These are phyloP conservation scores for Brettanomyces anomalus DNA, from an alignment of 805 yeast genomes.

Conservation along the genomic window DNA sequence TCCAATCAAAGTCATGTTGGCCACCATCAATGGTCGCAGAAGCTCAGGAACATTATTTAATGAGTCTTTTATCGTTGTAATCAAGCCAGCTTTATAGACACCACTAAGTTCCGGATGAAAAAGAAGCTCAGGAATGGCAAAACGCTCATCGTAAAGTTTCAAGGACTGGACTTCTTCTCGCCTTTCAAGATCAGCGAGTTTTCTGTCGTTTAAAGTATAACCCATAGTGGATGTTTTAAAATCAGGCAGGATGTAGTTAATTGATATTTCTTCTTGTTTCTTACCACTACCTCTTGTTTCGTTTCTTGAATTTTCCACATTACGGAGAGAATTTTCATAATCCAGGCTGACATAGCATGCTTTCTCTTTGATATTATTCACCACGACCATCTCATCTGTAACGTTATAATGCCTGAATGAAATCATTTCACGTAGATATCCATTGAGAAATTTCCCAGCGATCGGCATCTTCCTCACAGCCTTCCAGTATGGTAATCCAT, in stretches of 20 bases:
- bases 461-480: constrained; percentile 74
- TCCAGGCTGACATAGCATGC: constrained; percentile 61
- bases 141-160: constrained; percentile 72
- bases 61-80: constrained; percentile 60
- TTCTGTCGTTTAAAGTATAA: constrained; percentile 25
- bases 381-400: constrained; percentile 78
- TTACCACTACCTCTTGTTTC: constrained; percentile 6
- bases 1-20: constrained; percentile 75
- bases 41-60: constrained; percentile 66
- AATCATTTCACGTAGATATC: constrained; percentile 72
- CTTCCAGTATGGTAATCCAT: constrained; percentile 67
- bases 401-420: constrained; percentile 91
- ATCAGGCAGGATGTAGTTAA: constrained; percentile 82
- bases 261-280: constrained; percentile 27
- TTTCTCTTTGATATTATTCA: constrained; percentile 78
- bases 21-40: constrained; percentile 61
- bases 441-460: constrained; percentile 81
- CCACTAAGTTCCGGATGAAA: constrained; percentile 82
- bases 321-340: constrained; percentile 29
- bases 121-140: constrained; percentile 76
- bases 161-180: constrained; percentile 53
- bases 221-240: constrained; percentile 76
- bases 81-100: constrained; percentile 69
- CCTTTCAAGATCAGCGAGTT: constrained; percentile 3
- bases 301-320: constrained; percentile 18